Evolutionary conservation across 306 rosid species (phyloP).

Genomic region (Castanea sativa): DNA sequence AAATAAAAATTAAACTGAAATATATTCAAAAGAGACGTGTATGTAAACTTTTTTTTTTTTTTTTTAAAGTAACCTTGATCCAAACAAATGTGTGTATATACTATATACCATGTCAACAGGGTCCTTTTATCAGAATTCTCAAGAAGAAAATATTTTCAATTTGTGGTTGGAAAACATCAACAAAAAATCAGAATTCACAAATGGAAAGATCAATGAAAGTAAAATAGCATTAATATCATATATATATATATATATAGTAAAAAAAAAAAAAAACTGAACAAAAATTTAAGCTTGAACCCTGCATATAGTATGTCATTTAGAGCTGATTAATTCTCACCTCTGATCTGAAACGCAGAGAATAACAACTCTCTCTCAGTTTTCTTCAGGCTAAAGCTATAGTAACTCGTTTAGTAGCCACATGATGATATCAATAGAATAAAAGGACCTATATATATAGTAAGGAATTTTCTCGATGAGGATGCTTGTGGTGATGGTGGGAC

Average conservation of each 20-base stretch:
- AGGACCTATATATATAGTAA: constrained; percentile 1
- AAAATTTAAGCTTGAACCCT: too few relatives aligned
- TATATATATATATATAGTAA: too few relatives aligned
- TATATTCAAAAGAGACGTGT: neutral
- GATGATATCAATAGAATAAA: neutral
- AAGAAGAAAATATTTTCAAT: neutral
- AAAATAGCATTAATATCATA: neutral
- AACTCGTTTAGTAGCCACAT: neutral
- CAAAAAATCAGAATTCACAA: neutral
- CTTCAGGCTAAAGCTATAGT: neutral
- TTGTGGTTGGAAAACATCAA: neutral
- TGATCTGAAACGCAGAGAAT: neutral
- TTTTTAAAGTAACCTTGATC: neutral
- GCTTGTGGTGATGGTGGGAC: neutral
- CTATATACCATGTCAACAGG: neutral
- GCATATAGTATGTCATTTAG: neutral
- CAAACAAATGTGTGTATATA: neutral
- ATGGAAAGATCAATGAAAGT: neutral
- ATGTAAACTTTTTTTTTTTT: neutral
- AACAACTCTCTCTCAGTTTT: neutral
- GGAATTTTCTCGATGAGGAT: constrained; percentile 5
- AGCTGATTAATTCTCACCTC: neutral
- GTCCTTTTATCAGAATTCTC: neutral
- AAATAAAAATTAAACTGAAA: neutral
- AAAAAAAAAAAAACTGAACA: too few relatives aligned